Percentiles rank a stretch among this genome's conserved stretches.
Conservation (phyloP, 176 grass and related monocot genomes). For the Aegilops speltoides region DNA sequence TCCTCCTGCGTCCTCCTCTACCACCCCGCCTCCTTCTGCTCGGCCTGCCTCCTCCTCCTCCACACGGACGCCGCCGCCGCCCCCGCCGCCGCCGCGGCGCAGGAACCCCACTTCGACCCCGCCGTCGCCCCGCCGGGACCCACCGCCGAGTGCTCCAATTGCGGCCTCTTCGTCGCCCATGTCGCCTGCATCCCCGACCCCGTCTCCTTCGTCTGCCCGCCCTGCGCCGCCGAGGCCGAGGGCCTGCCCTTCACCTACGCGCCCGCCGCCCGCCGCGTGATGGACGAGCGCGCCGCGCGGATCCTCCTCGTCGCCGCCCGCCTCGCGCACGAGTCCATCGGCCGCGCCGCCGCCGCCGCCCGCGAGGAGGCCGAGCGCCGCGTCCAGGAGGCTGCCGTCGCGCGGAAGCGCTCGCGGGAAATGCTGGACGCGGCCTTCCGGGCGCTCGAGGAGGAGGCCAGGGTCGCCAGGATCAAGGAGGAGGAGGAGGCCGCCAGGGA, state of each 20-base stretch:
- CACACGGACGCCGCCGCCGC: neutral
- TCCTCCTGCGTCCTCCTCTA: slow-evolving; percentile 88
- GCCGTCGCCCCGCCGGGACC: slow-evolving; percentile 26
- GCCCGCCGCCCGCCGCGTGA: neutral
- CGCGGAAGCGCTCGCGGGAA: slow-evolving; percentile 63
- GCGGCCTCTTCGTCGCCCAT: slow-evolving; percentile 61
- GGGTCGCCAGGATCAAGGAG: slow-evolving; percentile 9
- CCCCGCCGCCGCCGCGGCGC: neutral
- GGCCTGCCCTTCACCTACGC: slow-evolving; percentile 36
- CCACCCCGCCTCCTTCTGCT: slow-evolving; percentile 67
- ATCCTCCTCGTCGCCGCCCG: slow-evolving; percentile 74
- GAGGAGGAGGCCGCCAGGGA: slow-evolving; percentile 17
- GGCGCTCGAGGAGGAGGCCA: slow-evolving; percentile 47
- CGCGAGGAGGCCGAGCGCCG: slow-evolving; percentile 58
- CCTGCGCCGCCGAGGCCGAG: slow-evolving; percentile 41
- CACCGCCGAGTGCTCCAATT: slow-evolving; percentile 57
- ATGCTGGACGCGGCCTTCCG: slow-evolving; percentile 58
- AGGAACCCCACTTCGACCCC: neutral
- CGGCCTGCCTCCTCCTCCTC: slow-evolving; percentile 72
- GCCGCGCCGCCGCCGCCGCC: slow-evolving; percentile 44
- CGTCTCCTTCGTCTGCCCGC: slow-evolving; percentile 47
- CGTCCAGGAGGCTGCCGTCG: slow-evolving; percentile 56
- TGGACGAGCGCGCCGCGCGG: slow-evolving; percentile 40
- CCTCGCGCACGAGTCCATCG: slow-evolving; percentile 56
- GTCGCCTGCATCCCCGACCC: slow-evolving; percentile 46